A percentile compares a stretch with the other conserved stretches of the same genome.
Evolutionary conservation across 164 flowering plant genomes (phyloP).

Genomic region (Vitis rotundifolia): DNA sequence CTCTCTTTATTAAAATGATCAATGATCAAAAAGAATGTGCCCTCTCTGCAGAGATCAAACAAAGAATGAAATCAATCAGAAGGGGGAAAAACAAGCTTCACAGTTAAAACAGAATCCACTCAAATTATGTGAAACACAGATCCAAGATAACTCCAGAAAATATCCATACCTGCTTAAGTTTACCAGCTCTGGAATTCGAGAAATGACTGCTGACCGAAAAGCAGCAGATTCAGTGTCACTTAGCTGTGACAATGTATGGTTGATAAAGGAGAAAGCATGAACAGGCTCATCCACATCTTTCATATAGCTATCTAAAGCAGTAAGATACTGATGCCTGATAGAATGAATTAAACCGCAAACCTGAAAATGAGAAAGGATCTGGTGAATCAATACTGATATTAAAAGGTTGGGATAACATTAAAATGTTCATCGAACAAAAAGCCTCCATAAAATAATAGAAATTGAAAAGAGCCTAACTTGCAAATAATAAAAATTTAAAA

Average conservation of each 20-base stretch:
- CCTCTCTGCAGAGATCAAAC: conserved; percentile 62
- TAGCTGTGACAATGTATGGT: conserved; percentile 38
- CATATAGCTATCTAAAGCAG: conserved; percentile 85
- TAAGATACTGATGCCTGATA: conserved; percentile 51
- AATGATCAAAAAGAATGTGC: conserved; percentile 60
- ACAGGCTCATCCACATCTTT: conserved; percentile 82
- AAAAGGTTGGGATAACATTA: too few relatives aligned
- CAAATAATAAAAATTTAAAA: too few relatives aligned
- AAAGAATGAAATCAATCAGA: conserved; percentile 10
- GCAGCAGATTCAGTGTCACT: conserved; percentile 41
- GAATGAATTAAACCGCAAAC: conserved; percentile 86
- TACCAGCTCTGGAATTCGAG: conserved; percentile 73
- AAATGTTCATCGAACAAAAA: too few relatives aligned
- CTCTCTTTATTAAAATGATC: conserved; percentile 60
- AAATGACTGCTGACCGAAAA: conserved; percentile 66
- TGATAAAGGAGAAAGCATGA: conserved; percentile 84
- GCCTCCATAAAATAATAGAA: too few relatives aligned
- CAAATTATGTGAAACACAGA: background rate
- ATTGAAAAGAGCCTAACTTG: too few relatives aligned
- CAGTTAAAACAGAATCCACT: background rate
- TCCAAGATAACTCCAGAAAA: background rate
- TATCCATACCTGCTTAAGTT: conserved; percentile 72
- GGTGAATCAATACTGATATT: too few relatives aligned
- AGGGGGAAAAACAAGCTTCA: conserved; percentile 4
- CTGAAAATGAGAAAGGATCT: conserved; percentile 33